phyloP scores from a whole-genome alignment of 129 eudicot species.

The Calendula officinalis region DNA sequence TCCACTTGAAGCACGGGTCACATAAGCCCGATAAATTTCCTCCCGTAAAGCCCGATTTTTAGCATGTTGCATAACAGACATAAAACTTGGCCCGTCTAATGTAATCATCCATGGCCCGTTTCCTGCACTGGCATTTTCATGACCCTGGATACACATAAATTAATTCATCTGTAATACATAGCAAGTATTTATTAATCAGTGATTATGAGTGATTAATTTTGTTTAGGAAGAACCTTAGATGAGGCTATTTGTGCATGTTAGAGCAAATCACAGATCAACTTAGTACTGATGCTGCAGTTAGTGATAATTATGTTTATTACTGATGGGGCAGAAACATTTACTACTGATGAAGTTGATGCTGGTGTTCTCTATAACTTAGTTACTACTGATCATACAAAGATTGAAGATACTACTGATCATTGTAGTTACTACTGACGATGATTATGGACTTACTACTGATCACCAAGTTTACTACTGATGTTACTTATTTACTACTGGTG shows the following conservation, averaged over 20 bases:
- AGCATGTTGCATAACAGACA: constrained; percentile 93
- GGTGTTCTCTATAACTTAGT: too few relatives aligned
- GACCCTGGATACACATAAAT: constrained; percentile 51
- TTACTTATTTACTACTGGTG: too few relatives aligned
- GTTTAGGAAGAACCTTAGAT: constrained; percentile 56
- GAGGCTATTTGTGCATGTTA: constrained; percentile 83
- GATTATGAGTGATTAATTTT: background rate
- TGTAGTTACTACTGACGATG: too few relatives aligned
- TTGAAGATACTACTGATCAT: too few relatives aligned
- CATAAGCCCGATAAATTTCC: constrained; percentile 83
- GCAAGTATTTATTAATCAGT: background rate
- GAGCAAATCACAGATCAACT: too few relatives aligned
- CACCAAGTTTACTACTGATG: too few relatives aligned
- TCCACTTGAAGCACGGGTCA: constrained; percentile 89
- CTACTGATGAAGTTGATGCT: too few relatives aligned
- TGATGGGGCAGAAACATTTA: too few relatives aligned
- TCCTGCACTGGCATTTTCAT: constrained; percentile 92
- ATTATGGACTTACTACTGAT: too few relatives aligned
- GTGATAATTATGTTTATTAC: too few relatives aligned
- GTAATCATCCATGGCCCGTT: constrained; percentile 95
- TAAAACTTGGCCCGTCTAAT: constrained; percentile 86
- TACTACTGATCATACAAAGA: too few relatives aligned
- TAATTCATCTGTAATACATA: background rate
- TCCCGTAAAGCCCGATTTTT: constrained; percentile 78
- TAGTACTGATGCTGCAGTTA: too few relatives aligned